A percentile compares a stretch with the other conserved stretches of the same genome.
Conservation (phyloP, 805 yeast genomes). For the Metschnikowia kofuensis region DNA sequence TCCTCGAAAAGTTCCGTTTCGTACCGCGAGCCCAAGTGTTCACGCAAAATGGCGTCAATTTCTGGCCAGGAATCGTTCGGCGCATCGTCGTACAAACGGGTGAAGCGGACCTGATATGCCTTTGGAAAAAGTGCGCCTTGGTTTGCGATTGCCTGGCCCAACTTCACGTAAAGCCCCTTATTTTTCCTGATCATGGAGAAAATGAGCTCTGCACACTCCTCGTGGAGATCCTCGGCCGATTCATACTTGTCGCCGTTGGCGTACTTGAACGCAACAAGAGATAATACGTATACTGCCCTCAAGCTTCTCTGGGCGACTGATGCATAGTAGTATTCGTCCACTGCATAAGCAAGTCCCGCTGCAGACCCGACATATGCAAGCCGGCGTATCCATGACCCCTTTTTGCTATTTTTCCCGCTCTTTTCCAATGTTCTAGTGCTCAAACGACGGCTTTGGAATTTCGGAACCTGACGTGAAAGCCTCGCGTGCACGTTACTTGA, state of each 20-base stretch:
- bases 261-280: slow-evolving; percentile 59
- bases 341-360: slow-evolving; percentile 19
- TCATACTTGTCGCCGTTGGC: slow-evolving; percentile 38
- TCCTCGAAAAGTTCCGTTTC: slow-evolving; percentile 33
- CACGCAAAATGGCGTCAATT: slow-evolving; percentile 38
- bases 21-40: slow-evolving; percentile 44
- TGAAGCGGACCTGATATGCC: slow-evolving; percentile 58
- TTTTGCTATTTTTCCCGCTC: neutral
- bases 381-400: neutral
- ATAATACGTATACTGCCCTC: slow-evolving; percentile 47
- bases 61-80: slow-evolving; percentile 54
- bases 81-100: slow-evolving; percentile 63
- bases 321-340: slow-evolving; percentile 43
- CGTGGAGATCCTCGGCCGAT: slow-evolving; percentile 53
- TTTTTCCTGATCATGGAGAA: slow-evolving; percentile 29
- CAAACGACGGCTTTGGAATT: neutral
- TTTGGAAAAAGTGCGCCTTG: slow-evolving; percentile 68
- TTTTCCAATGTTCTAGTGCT: neutral
- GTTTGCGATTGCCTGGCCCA: slow-evolving; percentile 78
- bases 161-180: slow-evolving; percentile 60
- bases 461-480: neutral
- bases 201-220: slow-evolving; percentile 46
- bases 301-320: slow-evolving; percentile 51
- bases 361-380: neutral
- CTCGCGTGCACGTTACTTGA: too few species aligned